Percentiles rank a stretch among this genome's conserved stretches.
Conservation (phyloP, 2,329 filamentous ascomycete genomes). For the Fusarium palustre region DNA sequence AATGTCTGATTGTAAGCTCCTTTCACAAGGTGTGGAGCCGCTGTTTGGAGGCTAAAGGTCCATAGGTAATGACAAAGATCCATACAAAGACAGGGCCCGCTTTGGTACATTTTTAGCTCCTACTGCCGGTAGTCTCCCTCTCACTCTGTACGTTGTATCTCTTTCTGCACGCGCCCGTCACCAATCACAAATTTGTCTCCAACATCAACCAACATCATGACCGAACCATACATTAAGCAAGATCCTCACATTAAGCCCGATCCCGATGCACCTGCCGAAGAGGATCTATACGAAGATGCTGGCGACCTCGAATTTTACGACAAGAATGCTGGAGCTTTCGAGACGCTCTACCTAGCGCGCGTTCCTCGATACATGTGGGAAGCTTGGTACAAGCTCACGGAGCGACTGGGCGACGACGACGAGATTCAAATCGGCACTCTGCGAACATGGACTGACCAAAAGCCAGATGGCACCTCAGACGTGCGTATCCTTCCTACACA, state of each 20-base stretch:
- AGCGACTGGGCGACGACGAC: constrained; percentile 79
- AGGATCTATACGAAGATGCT: constrained; percentile 74
- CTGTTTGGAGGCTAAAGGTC: not conserved
- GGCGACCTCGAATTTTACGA: constrained; percentile 69
- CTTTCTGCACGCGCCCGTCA: constrained; percentile 11
- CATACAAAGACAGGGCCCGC: not conserved
- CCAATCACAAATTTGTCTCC: constrained; percentile 2
- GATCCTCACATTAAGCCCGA: constrained; percentile 62
- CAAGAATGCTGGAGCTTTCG: constrained; percentile 54
- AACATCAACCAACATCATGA: constrained; percentile 48
- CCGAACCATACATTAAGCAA: constrained; percentile 59
- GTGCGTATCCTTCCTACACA: constrained; percentile 49
- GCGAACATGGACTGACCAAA: constrained; percentile 66
- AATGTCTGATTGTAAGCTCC: not conserved
- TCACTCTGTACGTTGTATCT: not conserved
- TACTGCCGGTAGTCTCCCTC: not conserved
- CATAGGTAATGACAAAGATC: not conserved
- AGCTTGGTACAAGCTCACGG: constrained; percentile 69
- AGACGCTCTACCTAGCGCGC: constrained; percentile 76
- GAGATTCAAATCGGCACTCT: constrained; percentile 86
- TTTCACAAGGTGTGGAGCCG: not conserved
- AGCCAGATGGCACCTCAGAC: constrained; percentile 64
- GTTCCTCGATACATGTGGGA: constrained; percentile 86
- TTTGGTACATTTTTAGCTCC: constrained; percentile 1
- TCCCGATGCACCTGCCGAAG: constrained; percentile 64